A percentile compares a stretch with the other conserved stretches of the same genome.
These are phyloP conservation scores for Cercospora sp. DNA, from an alignment of 2,329 filamentous ascomycete species.

Conservation along the genomic window DNA sequence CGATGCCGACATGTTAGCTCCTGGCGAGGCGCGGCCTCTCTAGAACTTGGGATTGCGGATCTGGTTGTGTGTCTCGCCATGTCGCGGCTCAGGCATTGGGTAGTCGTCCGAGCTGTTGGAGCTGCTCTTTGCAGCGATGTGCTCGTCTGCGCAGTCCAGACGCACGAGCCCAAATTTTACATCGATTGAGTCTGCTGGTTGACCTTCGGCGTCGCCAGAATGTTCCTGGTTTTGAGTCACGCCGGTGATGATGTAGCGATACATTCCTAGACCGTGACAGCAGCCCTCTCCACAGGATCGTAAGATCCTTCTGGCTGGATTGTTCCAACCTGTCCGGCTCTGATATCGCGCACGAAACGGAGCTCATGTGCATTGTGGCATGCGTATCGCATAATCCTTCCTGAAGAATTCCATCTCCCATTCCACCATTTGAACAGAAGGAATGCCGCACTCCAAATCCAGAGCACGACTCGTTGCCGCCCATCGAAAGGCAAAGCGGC, in stretches of 20 bases:
- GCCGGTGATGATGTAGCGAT: slow-evolving; percentile 2
- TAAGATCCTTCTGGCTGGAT: neutral
- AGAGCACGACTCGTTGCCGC: neutral
- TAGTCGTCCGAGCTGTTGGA: slow-evolving; percentile 25
- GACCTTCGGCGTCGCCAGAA: slow-evolving; percentile 1
- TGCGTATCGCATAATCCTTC: neutral
- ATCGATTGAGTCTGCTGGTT: neutral
- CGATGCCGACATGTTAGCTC: neutral
- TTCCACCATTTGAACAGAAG: neutral
- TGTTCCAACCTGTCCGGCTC: neutral
- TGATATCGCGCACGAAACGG: neutral
- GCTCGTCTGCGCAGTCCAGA: slow-evolving; percentile 15
- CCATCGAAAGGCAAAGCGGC: neutral
- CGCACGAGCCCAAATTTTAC: slow-evolving; percentile 12
- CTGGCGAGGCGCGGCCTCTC: neutral
- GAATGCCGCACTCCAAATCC: neutral
- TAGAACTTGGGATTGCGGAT: slow-evolving; percentile 30
- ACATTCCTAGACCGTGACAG: slow-evolving; percentile 13
- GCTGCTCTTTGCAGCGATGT: slow-evolving; percentile 31
- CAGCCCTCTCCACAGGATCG: neutral
- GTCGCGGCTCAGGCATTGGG: slow-evolving; percentile 29
- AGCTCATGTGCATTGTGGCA: neutral
- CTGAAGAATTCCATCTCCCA: neutral
- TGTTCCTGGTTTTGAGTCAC: neutral
- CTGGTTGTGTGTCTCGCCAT: slow-evolving; percentile 27